Conservation (phyloP, 1,284 basidiomycete species). For the Hemileia vastatrix region DNA sequence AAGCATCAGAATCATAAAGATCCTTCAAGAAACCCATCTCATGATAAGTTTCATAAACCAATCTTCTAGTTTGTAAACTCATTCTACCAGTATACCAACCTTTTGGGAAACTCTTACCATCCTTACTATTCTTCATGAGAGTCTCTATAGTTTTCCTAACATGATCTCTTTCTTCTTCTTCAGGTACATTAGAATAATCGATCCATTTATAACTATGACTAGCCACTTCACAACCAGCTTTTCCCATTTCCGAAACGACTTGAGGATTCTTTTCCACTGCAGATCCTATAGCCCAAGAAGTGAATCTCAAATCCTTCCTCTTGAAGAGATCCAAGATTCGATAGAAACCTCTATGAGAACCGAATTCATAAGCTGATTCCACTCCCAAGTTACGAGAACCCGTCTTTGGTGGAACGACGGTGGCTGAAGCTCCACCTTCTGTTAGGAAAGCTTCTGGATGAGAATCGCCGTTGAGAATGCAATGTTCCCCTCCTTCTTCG, state of each 20-base stretch:
- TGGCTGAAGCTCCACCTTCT: constrained; percentile 40
- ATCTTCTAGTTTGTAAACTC: no score
- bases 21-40: no score
- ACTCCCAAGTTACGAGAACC: constrained; percentile 41
- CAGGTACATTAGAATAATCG: constrained; percentile 39
- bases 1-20: no score
- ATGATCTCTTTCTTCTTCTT: constrained; percentile 40
- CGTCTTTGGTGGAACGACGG: constrained; percentile 28
- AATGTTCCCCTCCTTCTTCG: constrained; percentile 46
- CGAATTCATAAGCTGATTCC: constrained; percentile 46
- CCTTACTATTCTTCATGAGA: constrained; percentile 37
- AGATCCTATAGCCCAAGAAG: constrained; percentile 43
- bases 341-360: constrained; percentile 46
- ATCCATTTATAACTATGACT: constrained; percentile 45
- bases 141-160: constrained; percentile 40
- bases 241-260: constrained; percentile 39
- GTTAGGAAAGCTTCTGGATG: constrained; percentile 40
- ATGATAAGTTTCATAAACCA: no score
- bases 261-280: constrained; percentile 45
- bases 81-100: constrained; percentile 47
- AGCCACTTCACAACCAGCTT: constrained; percentile 42
- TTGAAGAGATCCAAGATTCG: constrained; percentile 44
- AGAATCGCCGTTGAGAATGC: constrained; percentile 40
- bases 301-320: constrained; percentile 38
- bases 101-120: constrained; percentile 33